Conservation (phyloP, 2,329 filamentous ascomycete genomes). For the Eutypella sp. region DNA sequence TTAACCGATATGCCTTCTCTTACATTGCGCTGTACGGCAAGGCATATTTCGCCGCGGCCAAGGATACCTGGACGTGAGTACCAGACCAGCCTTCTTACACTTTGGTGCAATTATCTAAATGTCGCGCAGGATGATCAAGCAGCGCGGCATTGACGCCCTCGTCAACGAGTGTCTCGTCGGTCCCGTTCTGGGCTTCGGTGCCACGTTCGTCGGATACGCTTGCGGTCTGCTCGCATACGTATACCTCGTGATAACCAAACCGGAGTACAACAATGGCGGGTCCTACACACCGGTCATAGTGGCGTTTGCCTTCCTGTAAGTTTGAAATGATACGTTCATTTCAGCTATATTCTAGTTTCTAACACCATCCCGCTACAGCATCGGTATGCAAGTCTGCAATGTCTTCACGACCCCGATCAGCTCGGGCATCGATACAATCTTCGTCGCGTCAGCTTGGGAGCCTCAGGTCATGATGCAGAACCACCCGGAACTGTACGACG, state of each 20-base stretch:
- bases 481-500: constrained; percentile 75
- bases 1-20: constrained; percentile 89
- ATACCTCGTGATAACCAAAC: constrained; percentile 80
- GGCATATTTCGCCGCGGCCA: constrained; percentile 77
- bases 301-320: constrained; percentile 48
- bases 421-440: constrained; percentile 87
- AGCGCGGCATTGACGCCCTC: constrained; percentile 84
- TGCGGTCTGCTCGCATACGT: constrained; percentile 79
- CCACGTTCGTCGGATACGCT: constrained; percentile 77
- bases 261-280: constrained; percentile 65
- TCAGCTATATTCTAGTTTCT: too few relatives aligned
- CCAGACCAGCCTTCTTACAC: not conserved
- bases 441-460: constrained; percentile 70
- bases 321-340: too few relatives aligned
- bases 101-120: constrained; percentile 3
- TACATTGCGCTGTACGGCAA: constrained; percentile 94
- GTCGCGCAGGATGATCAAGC: constrained; percentile 67
- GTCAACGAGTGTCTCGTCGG: constrained; percentile 83
- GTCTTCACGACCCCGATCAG: constrained; percentile 84
- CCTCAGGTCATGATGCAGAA: constrained; percentile 71
- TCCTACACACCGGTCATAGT: constrained; percentile 72
- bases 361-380: constrained; percentile 68
- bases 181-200: constrained; percentile 50
- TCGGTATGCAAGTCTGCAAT: constrained; percentile 84
- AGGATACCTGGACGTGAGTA: constrained; percentile 71